Conservation (phyloP, 2,329 filamentous ascomycete species). For the Trichoderma breve region DNA sequence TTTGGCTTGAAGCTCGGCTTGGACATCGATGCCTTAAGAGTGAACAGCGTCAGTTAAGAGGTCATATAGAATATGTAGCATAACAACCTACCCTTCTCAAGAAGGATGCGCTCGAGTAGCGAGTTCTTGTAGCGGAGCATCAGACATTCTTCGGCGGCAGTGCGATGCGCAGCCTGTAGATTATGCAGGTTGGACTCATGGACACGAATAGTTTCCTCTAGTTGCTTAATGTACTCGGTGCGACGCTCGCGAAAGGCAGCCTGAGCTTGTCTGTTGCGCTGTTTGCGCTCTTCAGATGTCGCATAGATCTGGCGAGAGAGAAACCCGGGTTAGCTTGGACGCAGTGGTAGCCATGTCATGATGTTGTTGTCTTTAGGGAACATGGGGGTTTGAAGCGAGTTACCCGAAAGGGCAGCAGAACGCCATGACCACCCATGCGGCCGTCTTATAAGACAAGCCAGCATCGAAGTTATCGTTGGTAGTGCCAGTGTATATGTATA, state of each 20-base stretch:
- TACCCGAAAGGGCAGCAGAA: conserved; percentile 5
- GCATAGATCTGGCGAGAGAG: conserved; percentile 75
- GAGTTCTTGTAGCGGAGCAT: conserved; percentile 99
- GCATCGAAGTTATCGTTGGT: neutral
- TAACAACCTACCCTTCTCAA: conserved; percentile 76
- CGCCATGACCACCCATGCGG: neutral
- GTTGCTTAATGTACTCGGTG: conserved; percentile 98
- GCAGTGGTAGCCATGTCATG: neutral
- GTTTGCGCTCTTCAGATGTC: conserved; percentile 96
- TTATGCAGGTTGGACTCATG: conserved; percentile 93
- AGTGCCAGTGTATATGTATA: neutral
- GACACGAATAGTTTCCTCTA: conserved; percentile 94
- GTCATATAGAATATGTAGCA: neutral
- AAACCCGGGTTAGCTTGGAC: conserved; percentile 18
- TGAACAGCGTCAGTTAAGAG: neutral
- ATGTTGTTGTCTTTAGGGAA: neutral
- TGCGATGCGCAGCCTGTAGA: conserved; percentile 90
- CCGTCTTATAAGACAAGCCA: neutral
- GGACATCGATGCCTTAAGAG: conserved; percentile 82
- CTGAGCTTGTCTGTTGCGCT: conserved; percentile 94
- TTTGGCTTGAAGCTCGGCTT: conserved; percentile 91
- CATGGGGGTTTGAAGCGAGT: neutral
- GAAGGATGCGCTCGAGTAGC: conserved; percentile 85
- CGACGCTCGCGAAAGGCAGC: conserved; percentile 94
- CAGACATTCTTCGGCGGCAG: conserved; percentile 90